Evolutionary conservation across 1,284 basidiomycete genomes (phyloP).

Genomic region (Austroboletus novae-zelandiae): DNA sequence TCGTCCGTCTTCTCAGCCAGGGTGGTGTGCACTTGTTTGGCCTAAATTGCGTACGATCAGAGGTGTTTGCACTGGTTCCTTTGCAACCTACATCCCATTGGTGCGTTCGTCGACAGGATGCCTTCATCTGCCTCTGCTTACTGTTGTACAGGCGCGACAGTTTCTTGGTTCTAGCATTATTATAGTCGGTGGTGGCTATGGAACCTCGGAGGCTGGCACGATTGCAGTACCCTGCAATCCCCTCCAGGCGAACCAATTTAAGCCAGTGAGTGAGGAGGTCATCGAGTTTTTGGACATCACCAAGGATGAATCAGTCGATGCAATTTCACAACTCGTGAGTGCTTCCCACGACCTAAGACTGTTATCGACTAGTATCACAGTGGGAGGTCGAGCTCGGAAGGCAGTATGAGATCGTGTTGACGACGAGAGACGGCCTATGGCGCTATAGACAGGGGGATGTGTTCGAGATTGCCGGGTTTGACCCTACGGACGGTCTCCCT

Average conservation of each 20-base stretch:
- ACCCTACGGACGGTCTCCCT: conserved; percentile 17
- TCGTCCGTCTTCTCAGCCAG: conserved; percentile 12
- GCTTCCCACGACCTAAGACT: neutral
- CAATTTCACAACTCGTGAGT: neutral
- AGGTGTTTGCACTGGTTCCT: neutral
- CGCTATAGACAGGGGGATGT: conserved; percentile 23
- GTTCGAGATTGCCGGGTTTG: conserved; percentile 22
- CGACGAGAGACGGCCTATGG: conserved; percentile 23
- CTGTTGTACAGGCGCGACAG: neutral
- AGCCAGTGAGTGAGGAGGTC: neutral
- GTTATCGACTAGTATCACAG: conserved; percentile 8
- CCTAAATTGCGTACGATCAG: conserved; percentile 5
- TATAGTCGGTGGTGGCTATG: neutral
- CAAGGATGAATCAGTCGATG: neutral
- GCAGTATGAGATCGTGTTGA: conserved; percentile 21
- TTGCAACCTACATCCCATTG: neutral
- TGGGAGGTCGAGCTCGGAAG: conserved; percentile 19
- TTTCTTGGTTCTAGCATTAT: neutral
- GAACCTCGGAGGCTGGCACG: neutral
- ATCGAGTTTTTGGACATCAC: conserved; percentile 13
- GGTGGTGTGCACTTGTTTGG: conserved; percentile 18
- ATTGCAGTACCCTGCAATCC: neutral
- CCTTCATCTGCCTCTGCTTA: neutral
- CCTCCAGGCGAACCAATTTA: neutral
- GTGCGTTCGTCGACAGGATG: neutral